Evolutionary conservation across 2,329 filamentous ascomycete genomes (phyloP).

Genomic region (Orbilia oligospora): DNA sequence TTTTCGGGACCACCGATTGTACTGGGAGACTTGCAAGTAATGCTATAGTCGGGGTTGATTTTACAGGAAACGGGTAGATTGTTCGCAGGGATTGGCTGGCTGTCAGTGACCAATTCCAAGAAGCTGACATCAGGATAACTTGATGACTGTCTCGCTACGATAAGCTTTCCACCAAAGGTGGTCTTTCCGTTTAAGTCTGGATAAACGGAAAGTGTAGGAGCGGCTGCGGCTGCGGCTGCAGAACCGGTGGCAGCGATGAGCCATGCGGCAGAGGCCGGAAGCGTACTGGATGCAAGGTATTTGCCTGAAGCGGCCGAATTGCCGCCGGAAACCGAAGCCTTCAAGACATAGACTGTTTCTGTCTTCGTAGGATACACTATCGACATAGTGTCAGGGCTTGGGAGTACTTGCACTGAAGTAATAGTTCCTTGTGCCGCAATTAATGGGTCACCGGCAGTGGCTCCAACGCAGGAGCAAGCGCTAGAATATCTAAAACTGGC

Average conservation of each 20-base stretch:
- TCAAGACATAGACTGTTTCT: not conserved
- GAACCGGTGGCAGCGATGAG: not conserved
- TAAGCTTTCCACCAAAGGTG: not conserved
- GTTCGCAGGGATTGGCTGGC: not conserved
- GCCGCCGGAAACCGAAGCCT: not conserved
- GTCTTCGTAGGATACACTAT: not conserved
- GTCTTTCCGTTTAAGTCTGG: not conserved
- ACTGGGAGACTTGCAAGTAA: not conserved
- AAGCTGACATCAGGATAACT: not conserved
- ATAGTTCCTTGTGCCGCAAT: not conserved
- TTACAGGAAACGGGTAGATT: not conserved
- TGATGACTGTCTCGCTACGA: not conserved
- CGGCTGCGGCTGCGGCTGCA: not conserved
- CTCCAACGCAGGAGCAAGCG: conserved; percentile 13
- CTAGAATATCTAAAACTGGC: conserved; percentile 6
- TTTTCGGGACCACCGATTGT: not conserved
- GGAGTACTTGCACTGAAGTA: not conserved
- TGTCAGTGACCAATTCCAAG: not conserved
- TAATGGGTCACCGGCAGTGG: not conserved
- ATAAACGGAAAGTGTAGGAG: not conserved
- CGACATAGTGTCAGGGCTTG: not conserved
- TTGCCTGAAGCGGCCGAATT: not conserved
- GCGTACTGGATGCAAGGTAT: not conserved
- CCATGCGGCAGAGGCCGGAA: no score
- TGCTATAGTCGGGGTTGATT: not conserved